These are phyloP conservation scores for Saccharomyces hybrid DNA, from an alignment of 1,139 yeast genomes.

Conservation along the genomic window DNA sequence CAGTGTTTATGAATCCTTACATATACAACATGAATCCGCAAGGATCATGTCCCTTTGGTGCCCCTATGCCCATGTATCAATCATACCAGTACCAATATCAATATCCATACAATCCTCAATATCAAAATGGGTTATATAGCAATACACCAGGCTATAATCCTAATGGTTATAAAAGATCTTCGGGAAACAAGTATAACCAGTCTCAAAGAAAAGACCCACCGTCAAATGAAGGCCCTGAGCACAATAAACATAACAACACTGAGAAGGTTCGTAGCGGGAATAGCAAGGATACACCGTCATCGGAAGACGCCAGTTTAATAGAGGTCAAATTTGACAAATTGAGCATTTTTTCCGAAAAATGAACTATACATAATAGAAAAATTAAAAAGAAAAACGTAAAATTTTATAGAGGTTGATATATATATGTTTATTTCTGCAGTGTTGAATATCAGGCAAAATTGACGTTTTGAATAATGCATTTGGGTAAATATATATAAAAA, in stretches of 20 bases:
- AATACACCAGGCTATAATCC: not conserved
- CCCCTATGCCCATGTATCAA: not conserved
- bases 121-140: not conserved
- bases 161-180: not conserved
- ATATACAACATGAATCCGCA: not conserved
- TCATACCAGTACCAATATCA: constrained; percentile 3
- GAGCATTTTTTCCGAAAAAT: not conserved
- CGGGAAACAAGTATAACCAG: not conserved
- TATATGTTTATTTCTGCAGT: no score
- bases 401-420: not conserved
- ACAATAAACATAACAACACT: not conserved
- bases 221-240: not conserved
- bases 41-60: not conserved
- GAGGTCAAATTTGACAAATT: not conserved
- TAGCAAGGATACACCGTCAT: not conserved
- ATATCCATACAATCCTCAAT: not conserved
- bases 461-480: not conserved
- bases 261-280: not conserved
- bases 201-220: not conserved
- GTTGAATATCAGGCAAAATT: not conserved
- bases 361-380: not conserved
- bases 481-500: not conserved
- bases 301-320: not conserved
- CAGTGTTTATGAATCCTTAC: not conserved
- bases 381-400: not conserved